Evolutionary conservation across 169 alveolate species (phyloP), one percentile per base, ranked within the genome.

Genomic region (Cryptosporidium tyzzeri): DNA sequence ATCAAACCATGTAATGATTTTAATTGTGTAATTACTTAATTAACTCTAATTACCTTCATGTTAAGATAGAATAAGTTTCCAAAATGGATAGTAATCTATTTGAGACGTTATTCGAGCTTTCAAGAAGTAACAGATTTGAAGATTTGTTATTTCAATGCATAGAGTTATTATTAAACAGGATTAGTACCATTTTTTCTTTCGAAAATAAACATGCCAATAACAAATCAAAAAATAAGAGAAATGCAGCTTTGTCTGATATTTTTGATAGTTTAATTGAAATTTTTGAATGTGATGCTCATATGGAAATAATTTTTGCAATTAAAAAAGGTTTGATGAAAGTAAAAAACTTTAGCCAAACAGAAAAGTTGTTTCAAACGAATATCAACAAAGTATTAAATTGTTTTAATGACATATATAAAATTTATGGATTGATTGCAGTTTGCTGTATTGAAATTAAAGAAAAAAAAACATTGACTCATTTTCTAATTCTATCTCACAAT

Each of bases 321-420:
- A 67, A 67, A 67, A n/a, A 67, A 67, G 14, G 10, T 31, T 67
- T 55, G 67, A 26, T 55, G 67, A 26, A 55, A 23, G 21, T 23
- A 6, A 55, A 16, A 23, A 26, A 55, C 26, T 23, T 55, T 26
- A 16, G 37, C 23, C 35, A n/a, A 65, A 21, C 31, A 16, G 50
- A 65, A 31, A 37, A 65, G 21, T 65, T 65, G 12, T 65, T 65
- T 45, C 41, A 41, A 70, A 45, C 45, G 0, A 51, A 23, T 8
- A 45, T 50, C 4, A 58, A 70, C 58, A 3, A 70, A 5, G 62
- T 51, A 26, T 6, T 70, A 31, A 21, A 16, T 26, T 48, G 31
- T 70, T 70, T 55, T 59, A 41, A 58, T 29, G 86, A 73, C 3
- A 73, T 73, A 55, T 53, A 73, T 73, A 44, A 44, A 18, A 62